Percentiles rank a stretch among this genome's conserved stretches.
Conservation (phyloP, 805 yeast genomes). For the Lachancea waltii region DNA sequence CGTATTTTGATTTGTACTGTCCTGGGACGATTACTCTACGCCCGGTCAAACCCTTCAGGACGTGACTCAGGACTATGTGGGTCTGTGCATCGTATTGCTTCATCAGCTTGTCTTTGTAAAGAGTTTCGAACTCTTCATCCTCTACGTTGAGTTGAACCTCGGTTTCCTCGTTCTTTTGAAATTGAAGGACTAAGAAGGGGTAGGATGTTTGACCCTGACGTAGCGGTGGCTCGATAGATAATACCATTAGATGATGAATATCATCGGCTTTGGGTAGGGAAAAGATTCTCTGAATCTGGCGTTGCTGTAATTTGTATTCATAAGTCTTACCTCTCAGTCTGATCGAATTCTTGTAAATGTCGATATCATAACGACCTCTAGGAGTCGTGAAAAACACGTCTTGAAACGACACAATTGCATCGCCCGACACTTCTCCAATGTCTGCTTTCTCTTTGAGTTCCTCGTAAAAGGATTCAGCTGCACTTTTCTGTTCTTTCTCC, state of each 20-base stretch:
- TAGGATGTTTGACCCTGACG: constrained; percentile 98
- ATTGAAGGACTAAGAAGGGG: constrained; percentile 86
- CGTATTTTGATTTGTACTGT: constrained; percentile 64
- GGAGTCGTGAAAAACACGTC: constrained; percentile 10
- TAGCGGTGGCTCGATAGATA: constrained; percentile 94
- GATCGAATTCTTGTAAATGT: constrained; percentile 80
- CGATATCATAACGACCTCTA: constrained; percentile 89
- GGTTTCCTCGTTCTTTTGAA: constrained; percentile 81
- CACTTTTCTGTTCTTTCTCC: constrained; percentile 39
- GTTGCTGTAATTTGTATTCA: constrained; percentile 89
- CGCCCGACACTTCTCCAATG: constrained; percentile 91
- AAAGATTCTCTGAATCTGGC: constrained; percentile 84
- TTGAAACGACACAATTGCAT: constrained; percentile 25
- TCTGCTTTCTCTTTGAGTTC: constrained; percentile 88
- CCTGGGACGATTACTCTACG: constrained; percentile 83
- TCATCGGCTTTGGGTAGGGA: constrained; percentile 94
- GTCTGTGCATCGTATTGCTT: constrained; percentile 75
- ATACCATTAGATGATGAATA: constrained; percentile 74
- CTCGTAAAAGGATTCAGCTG: constrained; percentile 85
- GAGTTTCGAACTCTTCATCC: constrained; percentile 70
- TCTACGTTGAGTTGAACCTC: constrained; percentile 83
- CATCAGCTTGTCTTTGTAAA: constrained; percentile 70
- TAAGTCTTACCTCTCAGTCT: constrained; percentile 95
- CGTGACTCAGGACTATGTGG: constrained; percentile 78
- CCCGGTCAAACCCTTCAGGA: constrained; percentile 85